Percentiles rank a stretch among this genome's conserved stretches.
These are phyloP conservation scores for Eucalyptus guilfoylei DNA, from an alignment of 345 rosid species.

Conservation along the genomic window DNA sequence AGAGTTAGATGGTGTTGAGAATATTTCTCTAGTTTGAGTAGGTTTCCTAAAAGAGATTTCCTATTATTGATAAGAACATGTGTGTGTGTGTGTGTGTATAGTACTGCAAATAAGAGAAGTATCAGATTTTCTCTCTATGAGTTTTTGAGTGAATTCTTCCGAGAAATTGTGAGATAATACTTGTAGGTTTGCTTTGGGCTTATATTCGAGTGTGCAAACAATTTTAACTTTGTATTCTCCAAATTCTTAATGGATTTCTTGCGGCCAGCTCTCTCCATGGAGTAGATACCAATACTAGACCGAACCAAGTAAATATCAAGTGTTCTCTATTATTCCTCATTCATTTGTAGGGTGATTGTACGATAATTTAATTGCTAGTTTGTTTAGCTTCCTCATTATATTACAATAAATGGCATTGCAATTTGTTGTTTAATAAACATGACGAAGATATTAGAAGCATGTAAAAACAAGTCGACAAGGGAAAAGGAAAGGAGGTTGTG, in stretches of 20 bases:
- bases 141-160: neutral
- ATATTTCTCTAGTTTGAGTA: neutral
- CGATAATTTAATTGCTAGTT: accelerated
- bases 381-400: too few relatives aligned
- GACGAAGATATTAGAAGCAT: too few relatives aligned
- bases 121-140: neutral
- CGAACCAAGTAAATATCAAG: too few relatives aligned
- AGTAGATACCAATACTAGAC: too few relatives aligned
- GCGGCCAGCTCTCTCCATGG: too few relatives aligned
- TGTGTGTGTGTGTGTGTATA: too few relatives aligned
- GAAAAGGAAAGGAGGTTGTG: too few relatives aligned
- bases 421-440: too few relatives aligned
- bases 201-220: neutral
- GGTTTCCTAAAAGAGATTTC: neutral
- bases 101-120: neutral
- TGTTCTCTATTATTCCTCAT: accelerated
- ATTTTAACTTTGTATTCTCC: neutral
- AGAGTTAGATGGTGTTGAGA: neutral
- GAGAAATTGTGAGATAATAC: neutral
- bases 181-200: neutral
- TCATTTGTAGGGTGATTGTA: neutral
- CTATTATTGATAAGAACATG: too few relatives aligned
- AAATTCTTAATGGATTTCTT: too few relatives aligned
- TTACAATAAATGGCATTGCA: too few relatives aligned
- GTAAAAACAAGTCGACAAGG: too few relatives aligned